Percentiles rank a stretch among this genome's conserved stretches.
phyloP scores from a whole-genome alignment of 2,329 filamentous ascomycete genomes.

The Colletotrichum sp. region DNA sequence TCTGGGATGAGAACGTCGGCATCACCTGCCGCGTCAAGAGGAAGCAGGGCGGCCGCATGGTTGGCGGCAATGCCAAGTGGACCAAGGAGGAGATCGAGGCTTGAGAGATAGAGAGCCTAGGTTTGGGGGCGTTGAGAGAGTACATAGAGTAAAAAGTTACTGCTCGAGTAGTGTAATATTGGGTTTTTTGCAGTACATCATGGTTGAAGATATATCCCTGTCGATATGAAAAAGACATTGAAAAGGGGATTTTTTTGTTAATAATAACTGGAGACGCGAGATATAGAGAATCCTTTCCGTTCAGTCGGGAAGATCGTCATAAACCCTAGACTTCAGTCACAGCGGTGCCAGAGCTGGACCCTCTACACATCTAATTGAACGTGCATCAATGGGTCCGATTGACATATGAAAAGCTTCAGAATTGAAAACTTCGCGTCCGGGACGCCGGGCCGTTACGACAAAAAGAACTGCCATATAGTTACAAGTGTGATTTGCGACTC shows the following conservation, averaged over 20 bases:
- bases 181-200: not conserved
- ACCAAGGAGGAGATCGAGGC: slow-evolving; percentile 73
- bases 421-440: slow-evolving; percentile 19
- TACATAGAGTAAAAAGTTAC: not conserved
- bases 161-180: not conserved
- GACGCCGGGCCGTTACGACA: slow-evolving; percentile 16
- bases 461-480: slow-evolving; percentile 19
- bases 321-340: not conserved
- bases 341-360: not conserved
- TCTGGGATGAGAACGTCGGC: slow-evolving; percentile 87
- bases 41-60: slow-evolving; percentile 72
- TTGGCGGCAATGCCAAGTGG: slow-evolving; percentile 62
- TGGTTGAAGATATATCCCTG: not conserved
- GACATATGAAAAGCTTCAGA: slow-evolving; percentile 22
- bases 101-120: slow-evolving; percentile 36
- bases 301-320: not conserved
- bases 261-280: not conserved
- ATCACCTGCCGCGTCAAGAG: slow-evolving; percentile 94
- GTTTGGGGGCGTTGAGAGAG: not conserved
- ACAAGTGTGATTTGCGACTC: slow-evolving; percentile 17
- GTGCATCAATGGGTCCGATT: not conserved
- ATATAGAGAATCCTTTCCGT: not conserved
- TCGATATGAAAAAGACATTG: not conserved
- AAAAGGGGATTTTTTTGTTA: not conserved
- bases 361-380: not conserved